Evolutionary conservation across 306 rosid genomes (phyloP).

Genomic region (Cucumis hystrix): DNA sequence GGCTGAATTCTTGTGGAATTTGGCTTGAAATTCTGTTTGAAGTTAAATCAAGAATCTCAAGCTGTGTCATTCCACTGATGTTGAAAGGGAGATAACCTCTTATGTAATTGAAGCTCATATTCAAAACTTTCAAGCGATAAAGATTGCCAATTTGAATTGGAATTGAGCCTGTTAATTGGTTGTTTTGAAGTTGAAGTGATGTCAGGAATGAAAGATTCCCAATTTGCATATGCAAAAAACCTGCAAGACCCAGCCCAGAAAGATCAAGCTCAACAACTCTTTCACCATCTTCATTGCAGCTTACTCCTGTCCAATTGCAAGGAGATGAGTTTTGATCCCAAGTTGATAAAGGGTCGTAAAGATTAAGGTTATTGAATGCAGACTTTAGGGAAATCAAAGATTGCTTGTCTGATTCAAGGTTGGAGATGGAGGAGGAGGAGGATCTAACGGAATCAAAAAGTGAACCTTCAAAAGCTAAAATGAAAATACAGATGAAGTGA

Average conservation of each 20-base stretch:
- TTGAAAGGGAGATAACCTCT: constrained; percentile 35
- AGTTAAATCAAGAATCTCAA: constrained; percentile 33
- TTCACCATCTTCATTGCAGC: constrained; percentile 19
- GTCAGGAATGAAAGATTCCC: constrained; percentile 44
- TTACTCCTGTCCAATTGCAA: constrained; percentile 58
- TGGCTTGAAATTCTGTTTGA: constrained; percentile 28
- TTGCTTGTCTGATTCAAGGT: constrained; percentile 35
- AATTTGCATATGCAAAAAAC: constrained; percentile 30
- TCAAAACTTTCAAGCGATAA: constrained; percentile 25
- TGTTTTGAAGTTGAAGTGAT: constrained; percentile 35
- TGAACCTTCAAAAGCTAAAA: background rate
- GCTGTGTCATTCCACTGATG: constrained; percentile 23
- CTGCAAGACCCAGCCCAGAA: constrained; percentile 32
- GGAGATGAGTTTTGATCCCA: constrained; percentile 37
- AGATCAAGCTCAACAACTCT: constrained; percentile 43
- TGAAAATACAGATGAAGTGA: constrained; percentile 10
- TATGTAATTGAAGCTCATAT: constrained; percentile 36
- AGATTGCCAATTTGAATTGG: constrained; percentile 41
- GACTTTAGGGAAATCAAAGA: constrained; percentile 50
- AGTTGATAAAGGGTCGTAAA: constrained; percentile 12
- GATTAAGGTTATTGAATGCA: constrained; percentile 11
- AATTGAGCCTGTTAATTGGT: constrained; percentile 31
- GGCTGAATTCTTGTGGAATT: constrained; percentile 27
- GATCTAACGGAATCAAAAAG: background rate
- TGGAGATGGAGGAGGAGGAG: constrained; percentile 11